These are phyloP conservation scores for Nigrospora osmanthi DNA, from an alignment of 2,329 filamentous ascomycete species.

Conservation along the genomic window DNA sequence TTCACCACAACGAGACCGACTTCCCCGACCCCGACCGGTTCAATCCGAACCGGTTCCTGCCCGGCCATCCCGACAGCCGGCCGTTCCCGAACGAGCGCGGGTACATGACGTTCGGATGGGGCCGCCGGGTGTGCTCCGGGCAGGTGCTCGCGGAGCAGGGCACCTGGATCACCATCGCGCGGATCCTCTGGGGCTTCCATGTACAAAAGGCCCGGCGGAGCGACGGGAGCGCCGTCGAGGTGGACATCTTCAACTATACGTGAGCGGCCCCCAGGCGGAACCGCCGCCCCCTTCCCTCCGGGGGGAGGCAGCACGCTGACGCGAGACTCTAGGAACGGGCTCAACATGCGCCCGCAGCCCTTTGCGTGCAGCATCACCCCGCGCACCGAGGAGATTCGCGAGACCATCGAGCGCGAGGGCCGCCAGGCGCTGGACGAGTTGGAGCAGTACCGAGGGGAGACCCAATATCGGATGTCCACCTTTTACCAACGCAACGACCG, in stretches of 20 bases:
- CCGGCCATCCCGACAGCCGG: constrained; percentile 26
- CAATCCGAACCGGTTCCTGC: constrained; percentile 31
- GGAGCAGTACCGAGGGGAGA: constrained; percentile 44
- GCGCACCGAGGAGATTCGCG: constrained; percentile 36
- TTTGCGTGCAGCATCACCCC: constrained; percentile 47
- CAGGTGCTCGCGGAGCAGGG: constrained; percentile 50
- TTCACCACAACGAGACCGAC: constrained; percentile 36
- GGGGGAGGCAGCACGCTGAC: too few species aligned
- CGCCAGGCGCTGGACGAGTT: constrained; percentile 42
- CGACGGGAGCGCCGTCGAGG: constrained; percentile 35
- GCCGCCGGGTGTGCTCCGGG: constrained; percentile 44
- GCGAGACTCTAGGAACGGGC: constrained; percentile 34
- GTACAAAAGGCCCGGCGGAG: constrained; percentile 30
- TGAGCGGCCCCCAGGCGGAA: constrained; percentile 23
- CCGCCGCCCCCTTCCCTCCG: too few species aligned
- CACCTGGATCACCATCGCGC: constrained; percentile 48
- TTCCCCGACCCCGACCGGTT: constrained; percentile 39
- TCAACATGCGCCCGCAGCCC: constrained; percentile 49
- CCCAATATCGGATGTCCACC: constrained; percentile 48
- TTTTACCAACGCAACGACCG: constrained; percentile 31
- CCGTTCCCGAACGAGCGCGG: constrained; percentile 40
- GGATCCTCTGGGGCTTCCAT: constrained; percentile 50
- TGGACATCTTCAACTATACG: constrained; percentile 51
- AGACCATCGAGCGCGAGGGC: constrained; percentile 44
- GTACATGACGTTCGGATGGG: constrained; percentile 51